These are phyloP conservation scores for Colletotrichum neosansevieriae DNA, from an alignment of 2,329 filamentous ascomycete genomes.

Conservation along the genomic window DNA sequence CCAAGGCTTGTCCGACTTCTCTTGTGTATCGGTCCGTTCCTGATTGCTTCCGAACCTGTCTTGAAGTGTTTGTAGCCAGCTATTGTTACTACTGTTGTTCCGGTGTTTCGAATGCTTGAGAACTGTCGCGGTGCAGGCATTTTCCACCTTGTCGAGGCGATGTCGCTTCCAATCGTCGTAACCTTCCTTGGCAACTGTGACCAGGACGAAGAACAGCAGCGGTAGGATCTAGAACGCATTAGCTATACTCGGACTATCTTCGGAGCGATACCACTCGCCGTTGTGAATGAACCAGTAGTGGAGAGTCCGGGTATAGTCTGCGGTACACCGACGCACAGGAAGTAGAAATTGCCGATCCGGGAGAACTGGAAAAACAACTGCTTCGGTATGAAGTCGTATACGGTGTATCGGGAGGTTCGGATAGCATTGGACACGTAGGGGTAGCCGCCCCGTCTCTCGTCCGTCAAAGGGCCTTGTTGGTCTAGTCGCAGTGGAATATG, in stretches of 20 bases:
- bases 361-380: slow-evolving; percentile 89
- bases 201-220: slow-evolving; percentile 79
- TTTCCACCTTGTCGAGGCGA: slow-evolving; percentile 84
- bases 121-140: slow-evolving; percentile 65
- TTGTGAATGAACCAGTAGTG: slow-evolving; percentile 81
- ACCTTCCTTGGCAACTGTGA: slow-evolving; percentile 88
- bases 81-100: not conserved
- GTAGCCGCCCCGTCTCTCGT: slow-evolving; percentile 60
- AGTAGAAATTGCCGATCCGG: slow-evolving; percentile 88
- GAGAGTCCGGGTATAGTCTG: slow-evolving; percentile 83
- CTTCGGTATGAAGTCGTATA: slow-evolving; percentile 87
- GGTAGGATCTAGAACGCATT: slow-evolving; percentile 69
- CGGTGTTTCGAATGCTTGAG: slow-evolving; percentile 37
- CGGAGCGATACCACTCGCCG: slow-evolving; percentile 47
- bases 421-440: slow-evolving; percentile 73
- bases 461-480: slow-evolving; percentile 56
- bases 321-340: slow-evolving; percentile 84
- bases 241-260: not conserved
- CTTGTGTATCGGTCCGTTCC: slow-evolving; percentile 44
- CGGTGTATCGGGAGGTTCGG: slow-evolving; percentile 84
- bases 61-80: slow-evolving; percentile 1
- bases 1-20: slow-evolving; percentile 68
- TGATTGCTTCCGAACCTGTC: slow-evolving; percentile 45
- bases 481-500: slow-evolving; percentile 58
- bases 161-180: slow-evolving; percentile 88